Evolutionary conservation across 2,329 filamentous ascomycete species (phyloP), one percentile per base, ranked within the genome.

Genomic region (Colletotrichum chlorophyti): DNA sequence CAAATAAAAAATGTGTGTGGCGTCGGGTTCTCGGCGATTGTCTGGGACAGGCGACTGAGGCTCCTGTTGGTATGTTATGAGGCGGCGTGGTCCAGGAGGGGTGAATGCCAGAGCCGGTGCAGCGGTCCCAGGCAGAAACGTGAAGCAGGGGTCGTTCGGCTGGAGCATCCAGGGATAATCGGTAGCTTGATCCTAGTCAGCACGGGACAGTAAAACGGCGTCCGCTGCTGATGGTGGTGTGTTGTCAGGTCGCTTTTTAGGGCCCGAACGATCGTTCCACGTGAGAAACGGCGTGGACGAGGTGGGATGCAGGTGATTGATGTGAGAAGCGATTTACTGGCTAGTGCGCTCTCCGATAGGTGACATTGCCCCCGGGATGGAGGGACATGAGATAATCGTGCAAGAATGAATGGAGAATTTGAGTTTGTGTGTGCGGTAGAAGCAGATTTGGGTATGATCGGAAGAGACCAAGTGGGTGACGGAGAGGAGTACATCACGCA

Each of bases 11-110:
- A n/a, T 14, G 29, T n/a, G n/a, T n/a, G 51, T 59, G 51, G 51
- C 43, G 40, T 45, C 35, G 49, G 51, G 57, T 35, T 49, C 32
- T 51, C 38, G 52, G n/a, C 26, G 38, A 32, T 14, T 50, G 55
- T 59, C 55, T 55, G 45, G 55, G 24, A 59, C 51, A 53, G n/a
- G n/a, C 29, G 27, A 21, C 40, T 40, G 55, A 55, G 55, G 55
- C 51, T 59, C 43, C 26, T 24, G 29, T 43, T 54, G 31, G 14
- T 34, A n/a, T 34, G 51, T 59, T 43, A 38, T 43, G 26, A 55
- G 38, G 29, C 31, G 26, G 50, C 55, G 37, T 49, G 43, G 38
- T 24, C 26, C 42, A 26, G 42, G 50, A 38, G 35, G 50, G 32
- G 38, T 23, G 23, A 10, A n/a, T n/a, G n/a, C n/a, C n/a, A n/a